Conservation (phyloP, 2,329 filamentous ascomycete species). For the Cercospora nicotianae region DNA sequence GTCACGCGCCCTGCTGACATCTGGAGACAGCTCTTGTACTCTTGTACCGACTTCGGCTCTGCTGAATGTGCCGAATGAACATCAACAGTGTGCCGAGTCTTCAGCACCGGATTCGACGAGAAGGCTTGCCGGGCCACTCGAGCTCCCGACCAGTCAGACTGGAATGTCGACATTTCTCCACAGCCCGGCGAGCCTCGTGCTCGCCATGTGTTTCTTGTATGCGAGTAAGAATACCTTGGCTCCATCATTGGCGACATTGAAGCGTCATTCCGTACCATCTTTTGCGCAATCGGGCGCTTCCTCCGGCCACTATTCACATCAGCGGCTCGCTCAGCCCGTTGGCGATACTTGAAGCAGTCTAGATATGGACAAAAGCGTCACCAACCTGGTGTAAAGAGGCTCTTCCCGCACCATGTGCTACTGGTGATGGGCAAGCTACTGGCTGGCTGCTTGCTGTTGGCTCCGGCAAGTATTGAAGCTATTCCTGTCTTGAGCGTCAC, state of each 20-base stretch:
- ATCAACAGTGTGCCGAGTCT: not conserved
- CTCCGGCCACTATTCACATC: not conserved
- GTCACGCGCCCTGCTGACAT: not conserved
- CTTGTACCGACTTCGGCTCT: constrained; percentile 1
- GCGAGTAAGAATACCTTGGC: constrained; percentile 5
- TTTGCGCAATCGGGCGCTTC: constrained; percentile 12
- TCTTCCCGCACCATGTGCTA: constrained; percentile 13
- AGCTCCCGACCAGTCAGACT: constrained; percentile 1
- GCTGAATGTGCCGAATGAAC: constrained; percentile 3
- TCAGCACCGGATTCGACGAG: constrained; percentile 4
- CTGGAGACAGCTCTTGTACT: constrained; percentile 1
- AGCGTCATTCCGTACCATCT: not conserved
- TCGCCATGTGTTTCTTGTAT: constrained; percentile 12
- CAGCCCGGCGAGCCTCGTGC: constrained; percentile 5
- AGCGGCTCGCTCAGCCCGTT: constrained; percentile 4
- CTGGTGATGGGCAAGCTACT: constrained; percentile 8
- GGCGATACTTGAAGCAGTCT: constrained; percentile 10
- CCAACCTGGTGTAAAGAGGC: constrained; percentile 12
- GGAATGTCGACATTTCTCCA: not conserved
- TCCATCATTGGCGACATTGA: constrained; percentile 13
- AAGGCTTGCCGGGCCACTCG: not conserved
- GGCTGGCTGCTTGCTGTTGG: constrained; percentile 13
- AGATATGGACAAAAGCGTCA: constrained; percentile 1
- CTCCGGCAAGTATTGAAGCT: constrained; percentile 8
- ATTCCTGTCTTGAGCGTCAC: constrained; percentile 17